Percentiles rank a stretch among this genome's conserved stretches.
Evolutionary conservation across 2,329 filamentous ascomycete species (phyloP).

Genomic region (Arthroderma uncinatum): DNA sequence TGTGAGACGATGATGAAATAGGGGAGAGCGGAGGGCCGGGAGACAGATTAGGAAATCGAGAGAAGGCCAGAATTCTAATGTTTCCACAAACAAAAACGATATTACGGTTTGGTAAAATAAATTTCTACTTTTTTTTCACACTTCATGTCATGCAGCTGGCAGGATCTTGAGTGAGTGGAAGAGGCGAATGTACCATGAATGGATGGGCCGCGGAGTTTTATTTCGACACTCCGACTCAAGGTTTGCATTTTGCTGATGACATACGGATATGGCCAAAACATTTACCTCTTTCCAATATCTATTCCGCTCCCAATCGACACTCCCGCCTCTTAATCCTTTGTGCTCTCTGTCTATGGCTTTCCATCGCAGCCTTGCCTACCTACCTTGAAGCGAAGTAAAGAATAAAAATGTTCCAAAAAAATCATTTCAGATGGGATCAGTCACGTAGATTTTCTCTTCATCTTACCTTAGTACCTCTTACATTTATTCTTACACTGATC

Average conservation of each 20-base stretch:
- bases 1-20: conserved; percentile 3
- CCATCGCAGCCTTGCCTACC: not conserved
- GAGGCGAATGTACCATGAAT: not conserved
- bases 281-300: not conserved
- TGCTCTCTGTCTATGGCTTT: not conserved
- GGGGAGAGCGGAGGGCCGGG: not conserved
- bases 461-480: not conserved
- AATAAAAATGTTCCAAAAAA: not conserved
- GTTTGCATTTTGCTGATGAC: not conserved
- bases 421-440: not conserved
- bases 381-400: not conserved
- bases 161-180: not conserved
- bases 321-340: not conserved
- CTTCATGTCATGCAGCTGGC: conserved; percentile 3
- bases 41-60: not conserved
- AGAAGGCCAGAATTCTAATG: not conserved
- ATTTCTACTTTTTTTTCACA: not conserved
- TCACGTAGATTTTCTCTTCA: not conserved
- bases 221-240: not conserved
- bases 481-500: not conserved
- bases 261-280: not conserved
- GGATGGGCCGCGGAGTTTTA: not conserved
- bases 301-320: not conserved
- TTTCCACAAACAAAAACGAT: conserved; percentile 3
- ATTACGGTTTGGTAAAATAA: conserved; percentile 3